These are phyloP conservation scores for Lindgomyces ingoldianus DNA, from an alignment of 495 filamentous ascomycete species.

Conservation along the genomic window DNA sequence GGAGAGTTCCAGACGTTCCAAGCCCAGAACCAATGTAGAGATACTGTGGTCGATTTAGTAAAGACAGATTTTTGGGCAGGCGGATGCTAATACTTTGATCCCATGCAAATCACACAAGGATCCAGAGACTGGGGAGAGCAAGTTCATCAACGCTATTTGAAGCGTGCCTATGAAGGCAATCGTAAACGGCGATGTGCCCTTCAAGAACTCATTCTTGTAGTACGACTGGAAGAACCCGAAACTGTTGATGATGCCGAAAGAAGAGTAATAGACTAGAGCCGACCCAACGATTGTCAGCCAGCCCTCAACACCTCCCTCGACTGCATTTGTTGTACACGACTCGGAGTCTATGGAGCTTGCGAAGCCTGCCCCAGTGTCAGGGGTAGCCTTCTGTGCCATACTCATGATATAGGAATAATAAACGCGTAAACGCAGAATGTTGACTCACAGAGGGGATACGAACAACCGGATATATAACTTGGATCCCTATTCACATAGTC, in stretches of 20 bases:
- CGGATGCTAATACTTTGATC: background rate
- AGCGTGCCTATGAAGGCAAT: constrained; percentile 15
- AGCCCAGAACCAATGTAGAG: constrained; percentile 3
- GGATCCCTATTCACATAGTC: background rate
- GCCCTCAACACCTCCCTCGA: background rate
- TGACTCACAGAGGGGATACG: background rate
- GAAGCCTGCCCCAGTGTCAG: background rate
- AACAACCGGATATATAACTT: background rate
- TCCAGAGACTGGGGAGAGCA: background rate
- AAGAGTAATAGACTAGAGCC: constrained; percentile 3
- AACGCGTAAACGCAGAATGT: background rate
- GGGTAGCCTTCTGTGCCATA: background rate
- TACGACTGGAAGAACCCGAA: constrained; percentile 15
- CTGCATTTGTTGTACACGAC: background rate
- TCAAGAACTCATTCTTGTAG: background rate
- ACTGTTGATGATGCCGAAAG: constrained; percentile 14
- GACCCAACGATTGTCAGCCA: constrained; percentile 13
- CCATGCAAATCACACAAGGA: constrained; percentile 1
- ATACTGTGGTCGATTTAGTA: background rate
- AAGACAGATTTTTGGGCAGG: background rate
- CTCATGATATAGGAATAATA: background rate
- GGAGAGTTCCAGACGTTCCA: background rate
- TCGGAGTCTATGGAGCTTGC: background rate
- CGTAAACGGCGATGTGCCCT: background rate
- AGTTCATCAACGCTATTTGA: constrained; percentile 9